Evolutionary conservation across 2,329 filamentous ascomycete species (phyloP).

Genomic region (Hypoxylon sp.): DNA sequence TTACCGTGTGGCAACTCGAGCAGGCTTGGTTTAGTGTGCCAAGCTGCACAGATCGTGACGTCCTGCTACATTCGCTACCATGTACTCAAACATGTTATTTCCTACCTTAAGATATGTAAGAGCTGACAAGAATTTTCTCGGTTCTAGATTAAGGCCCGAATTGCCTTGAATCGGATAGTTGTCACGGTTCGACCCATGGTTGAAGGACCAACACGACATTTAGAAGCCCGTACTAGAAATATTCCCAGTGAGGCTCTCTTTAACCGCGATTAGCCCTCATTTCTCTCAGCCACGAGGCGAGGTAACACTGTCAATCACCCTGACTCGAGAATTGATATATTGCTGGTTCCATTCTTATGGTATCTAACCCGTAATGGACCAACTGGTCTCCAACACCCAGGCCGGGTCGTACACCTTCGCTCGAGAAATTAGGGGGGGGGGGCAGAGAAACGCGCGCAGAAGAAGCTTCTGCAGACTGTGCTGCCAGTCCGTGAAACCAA

Average conservation of each 20-base stretch:
- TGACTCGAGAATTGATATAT: constrained; percentile 23
- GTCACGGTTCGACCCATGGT: constrained; percentile 1
- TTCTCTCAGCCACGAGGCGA: constrained; percentile 25
- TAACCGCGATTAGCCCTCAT: constrained; percentile 25
- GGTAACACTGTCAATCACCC: constrained; percentile 29
- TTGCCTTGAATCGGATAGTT: constrained; percentile 7
- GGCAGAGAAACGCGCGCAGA: neutral
- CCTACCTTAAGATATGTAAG: neutral
- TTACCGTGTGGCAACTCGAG: neutral
- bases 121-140: neutral
- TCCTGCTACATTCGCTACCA: neutral
- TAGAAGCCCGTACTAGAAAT: constrained; percentile 1
- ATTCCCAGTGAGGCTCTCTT: constrained; percentile 27
- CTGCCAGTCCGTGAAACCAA: neutral
- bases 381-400: constrained; percentile 8
- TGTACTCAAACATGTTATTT: neutral
- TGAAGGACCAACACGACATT: constrained; percentile 10
- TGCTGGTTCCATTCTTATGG: constrained; percentile 21
- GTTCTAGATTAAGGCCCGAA: constrained; percentile 25
- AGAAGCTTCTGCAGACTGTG: constrained; percentile 11
- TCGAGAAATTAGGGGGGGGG: neutral
- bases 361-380: neutral
- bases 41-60: neutral
- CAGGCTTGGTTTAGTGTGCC: neutral
- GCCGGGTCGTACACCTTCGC: neutral